Conservation (phyloP, 495 filamentous ascomycete species). For the Bacidia rubella region DNA sequence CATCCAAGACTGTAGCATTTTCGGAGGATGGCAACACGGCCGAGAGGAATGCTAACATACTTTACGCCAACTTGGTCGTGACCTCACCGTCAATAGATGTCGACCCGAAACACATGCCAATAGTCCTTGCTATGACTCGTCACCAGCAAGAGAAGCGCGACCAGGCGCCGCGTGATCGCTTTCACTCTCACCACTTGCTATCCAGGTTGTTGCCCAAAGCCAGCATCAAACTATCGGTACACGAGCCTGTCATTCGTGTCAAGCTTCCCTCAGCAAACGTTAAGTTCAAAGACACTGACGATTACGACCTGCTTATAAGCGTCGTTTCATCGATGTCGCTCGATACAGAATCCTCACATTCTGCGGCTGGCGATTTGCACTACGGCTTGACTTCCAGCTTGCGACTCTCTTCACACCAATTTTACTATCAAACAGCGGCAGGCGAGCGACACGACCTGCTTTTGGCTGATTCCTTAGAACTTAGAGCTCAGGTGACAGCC, state of each 20-base stretch:
- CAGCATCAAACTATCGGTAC: slow-evolving; percentile 85
- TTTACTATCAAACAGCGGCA: slow-evolving; percentile 87
- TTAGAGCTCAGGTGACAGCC: slow-evolving; percentile 73
- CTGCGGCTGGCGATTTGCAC: slow-evolving; percentile 65
- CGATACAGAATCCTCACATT: slow-evolving; percentile 90
- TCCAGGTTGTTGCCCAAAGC: slow-evolving; percentile 91
- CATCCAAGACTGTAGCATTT: slow-evolving; percentile 82
- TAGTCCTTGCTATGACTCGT: slow-evolving; percentile 63
- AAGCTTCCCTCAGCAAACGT: slow-evolving; percentile 63
- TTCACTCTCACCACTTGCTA: slow-evolving; percentile 48
- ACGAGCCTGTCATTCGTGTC: slow-evolving; percentile 87
- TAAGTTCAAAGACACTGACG: slow-evolving; percentile 38
- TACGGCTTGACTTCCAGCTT: slow-evolving; percentile 75
- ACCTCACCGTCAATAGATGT: slow-evolving; percentile 93
- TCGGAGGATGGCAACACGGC: slow-evolving; percentile 59
- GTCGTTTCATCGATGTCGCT: slow-evolving; percentile 84
- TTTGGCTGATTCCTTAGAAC: slow-evolving; percentile 69
- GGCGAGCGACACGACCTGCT: slow-evolving; percentile 74
- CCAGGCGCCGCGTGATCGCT: slow-evolving; percentile 25
- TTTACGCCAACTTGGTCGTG: slow-evolving; percentile 89
- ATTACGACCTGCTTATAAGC: slow-evolving; percentile 89
- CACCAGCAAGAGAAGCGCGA: slow-evolving; percentile 39
- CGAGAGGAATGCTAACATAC: slow-evolving; percentile 87
- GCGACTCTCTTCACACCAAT: slow-evolving; percentile 70
- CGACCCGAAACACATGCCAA: slow-evolving; percentile 83